Evolutionary conservation across 1,139 yeast genomes (phyloP), one percentile per base, ranked within the genome.

Genomic region (Nakaseomyces bracarensis): DNA sequence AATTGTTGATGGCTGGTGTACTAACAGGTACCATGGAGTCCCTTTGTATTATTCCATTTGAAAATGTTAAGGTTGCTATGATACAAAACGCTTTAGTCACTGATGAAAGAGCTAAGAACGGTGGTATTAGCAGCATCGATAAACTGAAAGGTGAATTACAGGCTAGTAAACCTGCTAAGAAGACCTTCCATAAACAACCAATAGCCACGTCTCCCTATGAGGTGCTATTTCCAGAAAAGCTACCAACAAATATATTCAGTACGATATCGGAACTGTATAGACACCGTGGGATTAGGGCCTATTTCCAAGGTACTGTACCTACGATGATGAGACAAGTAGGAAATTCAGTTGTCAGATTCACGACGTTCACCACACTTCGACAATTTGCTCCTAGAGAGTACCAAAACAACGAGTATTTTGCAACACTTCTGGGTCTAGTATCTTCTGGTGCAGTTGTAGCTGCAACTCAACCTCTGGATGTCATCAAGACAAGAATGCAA

Each of bases 401-500:
- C 38, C 62, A 71, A 33, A 53, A 67, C 36, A 65, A 64, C 45
- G 66, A 68, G 36, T 62, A 67, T 30, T 66, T 70, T 23, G 74
- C 80, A 65, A 74, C 75, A 50, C 72, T 71, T 0, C 46, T 81
- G 44, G 84, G 84, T 40, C 56, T 76, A 7, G 63, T 75, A 1
- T 75, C 78, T 31, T 81, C 78, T 26, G 64, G 67, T 39, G 84
- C 78, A 0, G 94, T 86, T 20, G 84, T 86, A 4, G 74, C 76
- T 0, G 69, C 77, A 0, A 89, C 97, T 0, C 97, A 89, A 63
- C 98, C 98, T 0, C 67, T 91, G 16, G 98, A 91, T 65, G 87
- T 87, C 4, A 67, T 89, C 41, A 91, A 91, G 64, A 79, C 96
- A 1, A 76, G 95, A 58, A 77, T 87, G 76, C 96, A 89, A 62